Percentiles rank a stretch among this genome's conserved stretches.
Evolutionary conservation across 805 yeast genomes (phyloP).

Genomic region (Starmerella apicola): DNA sequence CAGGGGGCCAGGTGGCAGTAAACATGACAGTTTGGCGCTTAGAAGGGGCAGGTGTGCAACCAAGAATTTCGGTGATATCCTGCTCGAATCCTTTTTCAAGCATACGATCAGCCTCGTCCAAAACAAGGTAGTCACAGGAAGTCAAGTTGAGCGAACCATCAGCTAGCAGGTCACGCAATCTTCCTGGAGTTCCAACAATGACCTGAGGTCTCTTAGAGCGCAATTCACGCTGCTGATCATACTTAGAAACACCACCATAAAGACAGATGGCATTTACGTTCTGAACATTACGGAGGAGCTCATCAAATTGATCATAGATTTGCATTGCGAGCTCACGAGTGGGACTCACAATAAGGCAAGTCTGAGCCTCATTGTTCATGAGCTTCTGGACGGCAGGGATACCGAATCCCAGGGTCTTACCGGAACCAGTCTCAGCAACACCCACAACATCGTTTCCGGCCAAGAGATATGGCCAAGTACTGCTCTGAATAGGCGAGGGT

Average conservation of each 20-base stretch:
- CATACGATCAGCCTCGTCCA: slow-evolving; percentile 99
- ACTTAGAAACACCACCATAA: slow-evolving; percentile 96
- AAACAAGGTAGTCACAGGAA: slow-evolving; percentile 61
- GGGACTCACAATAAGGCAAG: slow-evolving; percentile 82
- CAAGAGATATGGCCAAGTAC: slow-evolving; percentile 83
- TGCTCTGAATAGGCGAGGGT: slow-evolving; percentile 94
- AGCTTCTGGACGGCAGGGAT: slow-evolving; percentile 86
- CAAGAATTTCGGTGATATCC: slow-evolving; percentile 76
- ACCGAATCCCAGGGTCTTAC: slow-evolving; percentile 94
- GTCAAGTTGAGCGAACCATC: slow-evolving; percentile 71
- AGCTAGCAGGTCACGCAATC: slow-evolving; percentile 77
- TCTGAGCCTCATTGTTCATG: slow-evolving; percentile 33
- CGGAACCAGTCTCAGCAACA: slow-evolving; percentile 97
- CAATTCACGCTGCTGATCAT: slow-evolving; percentile 67
- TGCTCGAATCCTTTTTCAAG: slow-evolving; percentile 96
- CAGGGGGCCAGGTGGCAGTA: slow-evolving; percentile 99
- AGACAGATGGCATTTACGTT: slow-evolving; percentile 66
- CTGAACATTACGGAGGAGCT: slow-evolving; percentile 48
- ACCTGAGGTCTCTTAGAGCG: slow-evolving; percentile 44
- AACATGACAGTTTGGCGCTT: slow-evolving; percentile 89
- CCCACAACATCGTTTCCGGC: slow-evolving; percentile 80
- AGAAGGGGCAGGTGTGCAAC: slow-evolving; percentile 36
- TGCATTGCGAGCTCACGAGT: slow-evolving; percentile 96
- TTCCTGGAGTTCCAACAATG: slow-evolving; percentile 97
- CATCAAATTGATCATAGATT: slow-evolving; percentile 84